A percentile compares a stretch with the other conserved stretches of the same genome.
phyloP scores from a whole-genome alignment of 345 rosid genomes.

The Populus deltoides region DNA sequence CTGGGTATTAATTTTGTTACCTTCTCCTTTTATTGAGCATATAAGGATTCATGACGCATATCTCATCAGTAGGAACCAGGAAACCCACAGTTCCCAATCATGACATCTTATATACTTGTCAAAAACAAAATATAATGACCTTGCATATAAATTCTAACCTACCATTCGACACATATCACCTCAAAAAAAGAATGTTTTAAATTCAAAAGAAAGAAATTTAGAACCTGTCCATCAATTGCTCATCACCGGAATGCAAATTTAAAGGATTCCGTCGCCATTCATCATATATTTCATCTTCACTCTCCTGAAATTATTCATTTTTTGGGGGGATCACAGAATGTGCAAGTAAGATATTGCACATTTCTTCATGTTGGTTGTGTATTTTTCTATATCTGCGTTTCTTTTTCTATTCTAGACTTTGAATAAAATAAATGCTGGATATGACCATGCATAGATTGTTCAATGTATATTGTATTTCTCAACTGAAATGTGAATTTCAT shows the following conservation, averaged over 20 bases:
- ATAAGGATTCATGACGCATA: background rate
- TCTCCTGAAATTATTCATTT: background rate
- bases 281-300: no score
- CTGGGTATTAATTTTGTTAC: slow-evolving; percentile 56
- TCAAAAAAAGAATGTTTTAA: background rate
- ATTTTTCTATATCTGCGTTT: background rate
- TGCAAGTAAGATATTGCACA: background rate
- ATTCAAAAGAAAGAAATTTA: no score
- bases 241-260: no score
- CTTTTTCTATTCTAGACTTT: background rate
- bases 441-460: background rate
- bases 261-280: no score
- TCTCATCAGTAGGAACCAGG: background rate
- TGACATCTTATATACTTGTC: background rate
- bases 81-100: background rate
- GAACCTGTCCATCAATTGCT: no score
- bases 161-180: background rate
- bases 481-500: background rate
- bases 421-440: background rate
- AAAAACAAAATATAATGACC: background rate
- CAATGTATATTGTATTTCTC: background rate
- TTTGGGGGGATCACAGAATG: background rate
- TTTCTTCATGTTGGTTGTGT: background rate
- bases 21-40: slow-evolving; percentile 3
- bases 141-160: background rate